Conservation (phyloP, 1,284 basidiomycete species). For the Agaricales sp. region DNA sequence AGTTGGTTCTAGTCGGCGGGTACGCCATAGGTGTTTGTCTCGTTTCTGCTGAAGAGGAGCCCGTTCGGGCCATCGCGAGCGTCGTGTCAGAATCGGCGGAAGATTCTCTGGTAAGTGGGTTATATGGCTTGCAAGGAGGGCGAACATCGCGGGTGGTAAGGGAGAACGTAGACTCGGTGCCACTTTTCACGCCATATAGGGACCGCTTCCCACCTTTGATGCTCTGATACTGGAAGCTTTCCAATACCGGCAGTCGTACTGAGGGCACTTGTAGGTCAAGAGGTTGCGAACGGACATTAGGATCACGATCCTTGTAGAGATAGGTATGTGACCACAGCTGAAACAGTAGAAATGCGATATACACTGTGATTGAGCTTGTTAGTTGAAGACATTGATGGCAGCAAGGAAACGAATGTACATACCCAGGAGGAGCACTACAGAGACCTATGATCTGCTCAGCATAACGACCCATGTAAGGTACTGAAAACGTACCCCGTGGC, state of each 20-base stretch:
- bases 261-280: not conserved
- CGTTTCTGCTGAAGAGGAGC: not conserved
- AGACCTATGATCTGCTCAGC: not conserved
- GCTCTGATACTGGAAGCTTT: not conserved
- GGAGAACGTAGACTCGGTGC: too few species aligned
- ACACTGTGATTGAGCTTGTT: constrained; percentile 51
- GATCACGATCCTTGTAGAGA: constrained; percentile 66
- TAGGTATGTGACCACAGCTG: constrained; percentile 84
- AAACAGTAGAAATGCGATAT: constrained; percentile 71
- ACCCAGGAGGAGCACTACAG: not conserved
- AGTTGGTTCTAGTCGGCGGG: too few species aligned
- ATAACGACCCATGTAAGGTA: not conserved
- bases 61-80: not conserved
- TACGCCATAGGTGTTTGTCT: too few species aligned
- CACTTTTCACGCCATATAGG: too few species aligned
- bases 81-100: too few species aligned
- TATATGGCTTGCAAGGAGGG: not conserved
- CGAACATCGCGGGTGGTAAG: too few species aligned
- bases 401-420: not conserved
- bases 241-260: not conserved
- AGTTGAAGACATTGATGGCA: not conserved
- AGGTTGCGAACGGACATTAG: constrained; percentile 29
- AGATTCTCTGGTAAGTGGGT: not conserved
- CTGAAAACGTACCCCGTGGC: constrained; percentile 57
- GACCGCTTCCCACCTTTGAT: not conserved